A percentile compares a stretch with the other conserved stretches of the same genome.
phyloP scores from a whole-genome alignment of 345 rosid genomes.

The Populus pruinosa region DNA sequence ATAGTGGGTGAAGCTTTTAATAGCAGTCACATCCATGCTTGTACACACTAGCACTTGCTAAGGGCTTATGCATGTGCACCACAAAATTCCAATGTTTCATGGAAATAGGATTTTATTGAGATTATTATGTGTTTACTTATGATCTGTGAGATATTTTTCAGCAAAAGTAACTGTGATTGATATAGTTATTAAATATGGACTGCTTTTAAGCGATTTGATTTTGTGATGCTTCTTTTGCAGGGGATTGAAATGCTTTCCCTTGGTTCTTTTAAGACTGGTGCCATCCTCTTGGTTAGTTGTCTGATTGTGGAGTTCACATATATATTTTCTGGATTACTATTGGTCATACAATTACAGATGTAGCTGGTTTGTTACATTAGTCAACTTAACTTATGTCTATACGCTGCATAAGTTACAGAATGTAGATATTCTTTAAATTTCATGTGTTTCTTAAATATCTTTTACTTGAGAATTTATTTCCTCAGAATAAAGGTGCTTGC shows the following conservation, averaged over 20 bases:
- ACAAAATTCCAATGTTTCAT: background rate
- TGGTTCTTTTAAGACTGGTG: conserved; percentile 96
- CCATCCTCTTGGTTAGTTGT: conserved; percentile 77
- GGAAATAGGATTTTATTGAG: background rate
- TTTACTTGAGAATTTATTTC: background rate
- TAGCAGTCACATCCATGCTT: background rate
- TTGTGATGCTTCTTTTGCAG: conserved; percentile 31
- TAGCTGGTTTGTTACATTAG: background rate
- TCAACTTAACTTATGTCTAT: background rate
- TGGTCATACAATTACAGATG: background rate
- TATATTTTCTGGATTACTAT: background rate
- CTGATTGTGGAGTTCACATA: background rate
- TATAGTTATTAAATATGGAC: background rate
- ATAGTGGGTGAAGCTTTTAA: background rate
- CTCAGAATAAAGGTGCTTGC: background rate
- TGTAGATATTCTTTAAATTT: background rate
- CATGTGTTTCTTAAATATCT: background rate
- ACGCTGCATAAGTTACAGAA: background rate
- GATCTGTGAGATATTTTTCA: background rate
- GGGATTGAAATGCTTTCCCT: conserved; percentile 99
- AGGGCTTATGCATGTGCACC: background rate
- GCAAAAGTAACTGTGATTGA: background rate
- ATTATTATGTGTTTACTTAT: background rate
- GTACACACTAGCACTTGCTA: background rate
- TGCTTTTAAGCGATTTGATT: background rate